These are phyloP conservation scores for Fusarium zealandicum DNA, from an alignment of 2,329 filamentous ascomycete genomes.

Conservation along the genomic window DNA sequence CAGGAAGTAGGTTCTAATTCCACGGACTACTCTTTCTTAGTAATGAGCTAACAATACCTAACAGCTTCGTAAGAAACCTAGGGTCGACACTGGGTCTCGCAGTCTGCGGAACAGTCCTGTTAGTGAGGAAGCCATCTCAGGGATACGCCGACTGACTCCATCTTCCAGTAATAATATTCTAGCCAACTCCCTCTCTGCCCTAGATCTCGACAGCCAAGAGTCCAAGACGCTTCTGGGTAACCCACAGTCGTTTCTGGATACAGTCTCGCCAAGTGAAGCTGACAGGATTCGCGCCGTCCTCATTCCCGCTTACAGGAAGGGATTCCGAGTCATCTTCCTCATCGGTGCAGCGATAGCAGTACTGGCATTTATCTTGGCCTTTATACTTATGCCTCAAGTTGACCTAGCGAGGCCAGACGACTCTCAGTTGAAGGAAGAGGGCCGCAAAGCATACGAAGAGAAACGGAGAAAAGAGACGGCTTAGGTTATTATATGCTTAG, in stretches of 20 bases:
- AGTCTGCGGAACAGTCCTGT: conserved; percentile 51
- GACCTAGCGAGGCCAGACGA: conserved; percentile 49
- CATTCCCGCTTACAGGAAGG: conserved; percentile 47
- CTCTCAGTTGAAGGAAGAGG: conserved; percentile 47
- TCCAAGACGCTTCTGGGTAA: conserved; percentile 44
- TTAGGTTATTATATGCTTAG: conserved; percentile 1
- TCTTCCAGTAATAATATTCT: conserved; percentile 49
- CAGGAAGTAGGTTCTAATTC: conserved; percentile 46
- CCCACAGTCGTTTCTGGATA: conserved; percentile 44
- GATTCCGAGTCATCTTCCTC: conserved; percentile 50
- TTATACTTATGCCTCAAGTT: conserved; percentile 51
- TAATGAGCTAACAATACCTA: not conserved
- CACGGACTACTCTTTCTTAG: not conserved
- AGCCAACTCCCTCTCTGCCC: conserved; percentile 38
- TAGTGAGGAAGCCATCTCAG: not conserved
- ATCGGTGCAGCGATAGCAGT: conserved; percentile 47
- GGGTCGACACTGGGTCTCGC: conserved; percentile 51
- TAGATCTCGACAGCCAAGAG: conserved; percentile 35
- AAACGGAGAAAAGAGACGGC: conserved; percentile 1
- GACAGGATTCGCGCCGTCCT: conserved; percentile 43
- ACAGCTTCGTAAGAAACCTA: conserved; percentile 51
- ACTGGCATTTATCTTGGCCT: conserved; percentile 48
- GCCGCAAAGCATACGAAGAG: conserved; percentile 33
- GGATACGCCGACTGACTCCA: not conserved
- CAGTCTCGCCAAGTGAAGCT: conserved; percentile 41